Evolutionary conservation across 345 rosid species (phyloP).

Genomic region (rapeseed (Brassica napus)): DNA sequence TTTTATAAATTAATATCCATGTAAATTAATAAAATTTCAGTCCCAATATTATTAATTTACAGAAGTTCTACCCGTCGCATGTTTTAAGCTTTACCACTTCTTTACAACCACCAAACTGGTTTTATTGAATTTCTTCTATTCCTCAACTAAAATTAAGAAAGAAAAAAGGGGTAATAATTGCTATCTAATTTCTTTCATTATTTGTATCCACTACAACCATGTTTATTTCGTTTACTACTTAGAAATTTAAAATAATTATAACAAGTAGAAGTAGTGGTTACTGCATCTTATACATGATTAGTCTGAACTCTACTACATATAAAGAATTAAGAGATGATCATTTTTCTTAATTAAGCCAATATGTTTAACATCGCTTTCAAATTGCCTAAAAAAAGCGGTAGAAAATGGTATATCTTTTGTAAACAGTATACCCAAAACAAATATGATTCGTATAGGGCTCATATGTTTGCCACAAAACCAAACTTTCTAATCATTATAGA

Average conservation of each 20-base stretch:
- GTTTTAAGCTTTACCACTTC: neutral
- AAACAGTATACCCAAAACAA: too few relatives aligned
- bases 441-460: too few relatives aligned
- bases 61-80: neutral
- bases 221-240: slow-evolving; percentile 19
- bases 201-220: neutral
- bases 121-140: neutral
- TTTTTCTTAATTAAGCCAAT: neutral
- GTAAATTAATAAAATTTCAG: too few relatives aligned
- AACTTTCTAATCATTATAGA: too few relatives aligned
- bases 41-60: neutral
- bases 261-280: neutral
- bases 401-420: too few relatives aligned
- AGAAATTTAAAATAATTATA: neutral
- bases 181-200: neutral
- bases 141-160: slow-evolving; percentile 21
- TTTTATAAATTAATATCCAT: too few relatives aligned
- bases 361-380: neutral
- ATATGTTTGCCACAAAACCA: too few relatives aligned
- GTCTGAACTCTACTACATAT: neutral
- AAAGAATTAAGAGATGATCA: neutral
- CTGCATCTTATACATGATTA: neutral
- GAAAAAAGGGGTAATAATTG: neutral
- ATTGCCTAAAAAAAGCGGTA: neutral
- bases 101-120: neutral